Evolutionary conservation across 1,139 yeast species (phyloP).

Genomic region (Yamadazyma atmosphaerica): DNA sequence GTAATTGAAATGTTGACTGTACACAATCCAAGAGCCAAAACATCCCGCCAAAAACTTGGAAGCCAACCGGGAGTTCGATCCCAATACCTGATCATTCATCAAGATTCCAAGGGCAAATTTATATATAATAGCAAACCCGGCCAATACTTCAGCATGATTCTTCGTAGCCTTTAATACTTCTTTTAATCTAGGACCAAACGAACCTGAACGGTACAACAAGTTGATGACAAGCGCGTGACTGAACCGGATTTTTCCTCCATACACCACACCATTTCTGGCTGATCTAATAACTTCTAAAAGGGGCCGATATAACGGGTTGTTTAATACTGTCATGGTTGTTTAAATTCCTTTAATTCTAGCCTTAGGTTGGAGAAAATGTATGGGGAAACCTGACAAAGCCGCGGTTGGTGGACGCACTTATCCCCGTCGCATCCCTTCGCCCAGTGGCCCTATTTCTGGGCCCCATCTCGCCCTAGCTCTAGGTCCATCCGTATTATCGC

Average conservation of each 20-base stretch:
- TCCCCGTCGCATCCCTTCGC: too few species aligned
- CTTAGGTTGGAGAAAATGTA: neutral
- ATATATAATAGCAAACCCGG: slow-evolving; percentile 65
- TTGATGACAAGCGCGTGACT: slow-evolving; percentile 73
- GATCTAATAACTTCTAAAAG: slow-evolving; percentile 40
- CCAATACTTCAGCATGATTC: slow-evolving; percentile 68
- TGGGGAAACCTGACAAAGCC: neutral
- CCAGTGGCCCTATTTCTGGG: too few species aligned
- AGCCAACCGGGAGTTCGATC: slow-evolving; percentile 28
- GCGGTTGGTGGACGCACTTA: neutral
- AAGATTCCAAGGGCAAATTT: slow-evolving; percentile 39
- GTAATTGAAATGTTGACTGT: slow-evolving; percentile 54
- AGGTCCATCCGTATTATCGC: too few species aligned
- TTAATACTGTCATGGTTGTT: slow-evolving; percentile 20
- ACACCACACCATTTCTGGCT: slow-evolving; percentile 57
- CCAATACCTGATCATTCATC: slow-evolving; percentile 35
- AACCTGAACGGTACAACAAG: slow-evolving; percentile 52
- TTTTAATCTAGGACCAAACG: slow-evolving; percentile 45
- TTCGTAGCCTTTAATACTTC: slow-evolving; percentile 58
- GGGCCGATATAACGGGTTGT: slow-evolving; percentile 37
- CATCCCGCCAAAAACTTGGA: slow-evolving; percentile 61
- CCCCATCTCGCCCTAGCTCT: too few species aligned
- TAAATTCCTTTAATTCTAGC: too few species aligned
- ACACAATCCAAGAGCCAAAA: slow-evolving; percentile 64
- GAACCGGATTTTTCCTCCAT: slow-evolving; percentile 74